Conservation (phyloP, 192 early-diverging fungal genomes). For the Gigaspora rosea region DNA sequence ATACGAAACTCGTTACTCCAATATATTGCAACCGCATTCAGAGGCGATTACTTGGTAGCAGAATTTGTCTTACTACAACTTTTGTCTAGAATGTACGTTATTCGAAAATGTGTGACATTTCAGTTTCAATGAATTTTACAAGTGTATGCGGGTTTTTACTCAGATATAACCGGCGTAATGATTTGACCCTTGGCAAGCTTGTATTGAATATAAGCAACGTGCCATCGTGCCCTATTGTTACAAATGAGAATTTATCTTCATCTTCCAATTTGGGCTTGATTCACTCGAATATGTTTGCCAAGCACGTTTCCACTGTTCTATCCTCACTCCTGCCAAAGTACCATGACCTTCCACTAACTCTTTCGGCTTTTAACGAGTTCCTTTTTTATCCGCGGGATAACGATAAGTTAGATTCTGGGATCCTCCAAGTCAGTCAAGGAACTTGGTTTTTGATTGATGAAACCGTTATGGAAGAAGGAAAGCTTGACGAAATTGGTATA, state of each 20-base stretch:
- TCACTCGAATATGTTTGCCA: constrained; percentile 32
- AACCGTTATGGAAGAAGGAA: constrained; percentile 69
- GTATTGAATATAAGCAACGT: constrained; percentile 66
- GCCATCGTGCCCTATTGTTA: constrained; percentile 24
- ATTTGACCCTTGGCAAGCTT: constrained; percentile 67
- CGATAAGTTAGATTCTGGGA: constrained; percentile 60
- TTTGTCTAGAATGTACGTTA: constrained; percentile 60
- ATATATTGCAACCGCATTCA: constrained; percentile 62
- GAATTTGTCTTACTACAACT: constrained; percentile 71
- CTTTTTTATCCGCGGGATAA: constrained; percentile 61
- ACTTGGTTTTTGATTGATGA: constrained; percentile 72
- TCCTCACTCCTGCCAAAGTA: constrained; percentile 54
- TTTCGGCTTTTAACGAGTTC: constrained; percentile 60
- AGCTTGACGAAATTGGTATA: constrained; percentile 60
- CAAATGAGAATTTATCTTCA: background rate
- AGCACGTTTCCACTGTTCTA: constrained; percentile 43
- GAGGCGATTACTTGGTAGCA: constrained; percentile 65
- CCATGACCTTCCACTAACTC: constrained; percentile 63
- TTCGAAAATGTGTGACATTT: background rate
- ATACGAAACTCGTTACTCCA: constrained; percentile 45
- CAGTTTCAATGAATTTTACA: background rate
- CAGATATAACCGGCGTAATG: constrained; percentile 47
- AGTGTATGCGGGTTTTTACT: background rate
- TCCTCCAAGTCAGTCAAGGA: constrained; percentile 62
- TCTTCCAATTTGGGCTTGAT: background rate